Evolutionary conservation across 2,329 filamentous ascomycete species (phyloP), one percentile per base, ranked within the genome.

Genomic region (Cyclaneusma minus): DNA sequence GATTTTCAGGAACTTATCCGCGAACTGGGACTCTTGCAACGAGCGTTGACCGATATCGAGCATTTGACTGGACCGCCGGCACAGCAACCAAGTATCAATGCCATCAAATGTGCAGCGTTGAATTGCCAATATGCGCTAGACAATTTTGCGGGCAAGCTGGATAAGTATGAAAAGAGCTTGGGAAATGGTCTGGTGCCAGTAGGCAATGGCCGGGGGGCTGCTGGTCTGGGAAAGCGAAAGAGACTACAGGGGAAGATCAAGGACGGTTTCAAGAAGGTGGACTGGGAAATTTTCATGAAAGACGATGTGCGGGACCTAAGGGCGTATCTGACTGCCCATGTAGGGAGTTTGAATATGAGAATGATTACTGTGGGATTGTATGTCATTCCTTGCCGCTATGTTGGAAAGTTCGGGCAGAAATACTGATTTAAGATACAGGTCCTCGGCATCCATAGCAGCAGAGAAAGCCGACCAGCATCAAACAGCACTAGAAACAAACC

Each of bases 271-370:
- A 22, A 10, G 13, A 34, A 34, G 13, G 20, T 40, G 16, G 21
- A 32, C 13, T 41, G 39, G 37, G 29, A 36, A 3, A 34, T 40
- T 6, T 24, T 29, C 7, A 32, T 41, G 26, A 28, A 35, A 13
- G 33, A 35, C 13, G 32, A 40, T 6, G 31, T 40, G 7, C 28
- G 26, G 7, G 31, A 32, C n/a, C 24, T 41, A n/a, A 18, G 38
- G 19, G 31, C 25, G 3, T 40, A 40, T 23, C 14, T 39, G 4
- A 20, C 30, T 4, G 32, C 28, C 7, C 34, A 39, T 24, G 26
- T 39, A 7, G 37, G 34, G 4, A 28, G 22, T 18, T 27, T 40
- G 27, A 37, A 37, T 30, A 30, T 39, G 30, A 16, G 35, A 12
- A 14, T 40, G 24, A 30, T 17, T 10, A 37, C 35, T 13, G 22